A percentile compares a stretch with the other conserved stretches of the same genome.
These are phyloP conservation scores for Fraxinus ornus DNA, from an alignment of 305 asterid genomes.

Conservation along the genomic window DNA sequence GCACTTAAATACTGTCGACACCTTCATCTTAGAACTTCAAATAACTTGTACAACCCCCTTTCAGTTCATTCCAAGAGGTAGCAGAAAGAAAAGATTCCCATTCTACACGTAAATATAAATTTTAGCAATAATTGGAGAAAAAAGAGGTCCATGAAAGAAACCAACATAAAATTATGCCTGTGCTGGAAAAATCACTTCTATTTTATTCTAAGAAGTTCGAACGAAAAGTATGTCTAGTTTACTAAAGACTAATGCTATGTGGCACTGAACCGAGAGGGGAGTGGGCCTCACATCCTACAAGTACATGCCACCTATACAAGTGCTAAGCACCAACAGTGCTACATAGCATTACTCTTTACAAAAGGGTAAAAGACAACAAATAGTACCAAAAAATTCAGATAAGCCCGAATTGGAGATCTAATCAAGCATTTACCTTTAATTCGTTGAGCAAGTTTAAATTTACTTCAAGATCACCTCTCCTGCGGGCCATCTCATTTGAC, in stretches of 20 bases:
- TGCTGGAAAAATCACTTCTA: not conserved
- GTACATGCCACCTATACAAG: not conserved
- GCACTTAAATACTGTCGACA: not conserved
- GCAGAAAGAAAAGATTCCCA: not conserved
- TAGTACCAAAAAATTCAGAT: not conserved
- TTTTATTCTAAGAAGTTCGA: not conserved
- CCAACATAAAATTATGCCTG: not conserved
- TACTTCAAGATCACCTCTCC: conserved; percentile 95
- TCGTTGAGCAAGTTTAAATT: conserved; percentile 79
- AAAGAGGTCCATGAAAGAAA: not conserved
- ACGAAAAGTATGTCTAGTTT: not conserved
- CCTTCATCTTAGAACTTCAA: not conserved
- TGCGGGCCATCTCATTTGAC: conserved; percentile 74
- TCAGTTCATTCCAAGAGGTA: conserved; percentile 4
- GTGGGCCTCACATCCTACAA: not conserved
- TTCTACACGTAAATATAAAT: not conserved
- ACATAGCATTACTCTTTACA: not conserved
- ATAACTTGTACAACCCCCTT: not conserved
- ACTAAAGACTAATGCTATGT: not conserved
- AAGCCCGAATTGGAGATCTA: conserved; percentile 7
- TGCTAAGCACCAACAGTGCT: not conserved
- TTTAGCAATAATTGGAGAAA: not conserved
- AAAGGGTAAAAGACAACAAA: not conserved
- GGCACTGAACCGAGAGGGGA: not conserved
- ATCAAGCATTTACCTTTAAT: conserved; percentile 63